Percentiles rank a stretch among this genome's conserved stretches.
phyloP scores from a whole-genome alignment of 2,329 filamentous ascomycete genomes.

The Stemphylium beticola region DNA sequence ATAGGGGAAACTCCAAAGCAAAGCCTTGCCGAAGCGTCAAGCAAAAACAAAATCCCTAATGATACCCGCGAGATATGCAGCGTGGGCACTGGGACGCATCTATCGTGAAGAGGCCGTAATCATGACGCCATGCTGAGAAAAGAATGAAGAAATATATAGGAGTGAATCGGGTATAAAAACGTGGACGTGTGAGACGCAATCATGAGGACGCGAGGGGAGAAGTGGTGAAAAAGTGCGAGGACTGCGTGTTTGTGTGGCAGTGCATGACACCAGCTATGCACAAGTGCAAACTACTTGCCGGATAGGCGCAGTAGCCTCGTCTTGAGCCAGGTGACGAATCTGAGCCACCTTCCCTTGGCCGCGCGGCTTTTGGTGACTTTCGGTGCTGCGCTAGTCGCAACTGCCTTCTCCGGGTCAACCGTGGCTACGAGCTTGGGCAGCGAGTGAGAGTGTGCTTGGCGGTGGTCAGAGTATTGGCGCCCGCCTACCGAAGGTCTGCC shows the following conservation, averaged over 20 bases:
- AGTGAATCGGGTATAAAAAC: constrained; percentile 11
- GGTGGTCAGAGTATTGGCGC: constrained; percentile 48
- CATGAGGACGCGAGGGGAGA: neutral
- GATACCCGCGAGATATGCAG: constrained; percentile 33
- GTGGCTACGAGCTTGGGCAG: constrained; percentile 43
- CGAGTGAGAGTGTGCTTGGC: constrained; percentile 43
- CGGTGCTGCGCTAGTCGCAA: constrained; percentile 25
- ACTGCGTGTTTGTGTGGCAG: constrained; percentile 4
- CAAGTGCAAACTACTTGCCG: constrained; percentile 13
- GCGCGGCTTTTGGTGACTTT: constrained; percentile 43
- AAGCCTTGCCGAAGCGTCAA: constrained; percentile 18
- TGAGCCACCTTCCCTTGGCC: constrained; percentile 57
- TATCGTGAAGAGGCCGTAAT: constrained; percentile 26
- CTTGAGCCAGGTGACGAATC: constrained; percentile 63
- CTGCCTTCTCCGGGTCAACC: constrained; percentile 40
- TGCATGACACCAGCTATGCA: neutral
- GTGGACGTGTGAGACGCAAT: neutral
- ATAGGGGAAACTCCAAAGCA: constrained; percentile 8
- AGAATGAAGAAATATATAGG: constrained; percentile 10
- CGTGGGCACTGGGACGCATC: constrained; percentile 16
- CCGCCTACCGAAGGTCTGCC: constrained; percentile 39
- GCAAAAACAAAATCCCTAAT: constrained; percentile 19
- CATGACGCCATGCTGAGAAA: constrained; percentile 32
- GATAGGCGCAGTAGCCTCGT: constrained; percentile 61
- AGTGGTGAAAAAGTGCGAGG: neutral